Conservation (phyloP, 2,329 filamentous ascomycete species). For the Cytospora mali region DNA sequence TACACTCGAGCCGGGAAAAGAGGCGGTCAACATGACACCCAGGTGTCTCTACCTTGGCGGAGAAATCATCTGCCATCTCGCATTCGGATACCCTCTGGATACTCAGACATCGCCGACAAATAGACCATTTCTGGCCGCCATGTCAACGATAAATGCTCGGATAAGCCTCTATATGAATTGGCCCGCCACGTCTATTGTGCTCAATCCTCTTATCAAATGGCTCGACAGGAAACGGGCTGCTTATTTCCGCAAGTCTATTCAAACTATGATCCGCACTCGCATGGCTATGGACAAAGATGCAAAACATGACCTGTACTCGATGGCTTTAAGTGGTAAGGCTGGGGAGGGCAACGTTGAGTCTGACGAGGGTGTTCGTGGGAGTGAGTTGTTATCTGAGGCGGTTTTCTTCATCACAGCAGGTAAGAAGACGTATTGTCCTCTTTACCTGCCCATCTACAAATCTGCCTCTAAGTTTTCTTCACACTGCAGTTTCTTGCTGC, state of each 20-base stretch:
- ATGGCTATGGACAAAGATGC: slow-evolving; percentile 6
- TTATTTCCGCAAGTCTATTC: background rate
- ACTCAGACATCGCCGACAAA: slow-evolving; percentile 11
- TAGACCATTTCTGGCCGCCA: slow-evolving; percentile 2
- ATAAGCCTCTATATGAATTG: slow-evolving; percentile 16
- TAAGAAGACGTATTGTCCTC: background rate
- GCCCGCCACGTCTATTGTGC: slow-evolving; percentile 1
- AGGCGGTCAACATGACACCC: slow-evolving; percentile 1
- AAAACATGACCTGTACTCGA: slow-evolving; percentile 2
- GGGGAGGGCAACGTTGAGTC: background rate
- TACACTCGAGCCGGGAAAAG: background rate
- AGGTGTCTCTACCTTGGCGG: slow-evolving; percentile 15
- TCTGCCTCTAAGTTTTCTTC: background rate
- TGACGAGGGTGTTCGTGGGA: background rate
- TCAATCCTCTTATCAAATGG: slow-evolving; percentile 1
- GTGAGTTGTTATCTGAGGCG: slow-evolving; percentile 1
- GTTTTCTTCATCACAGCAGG: slow-evolving; percentile 5
- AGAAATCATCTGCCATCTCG: slow-evolving; percentile 28
- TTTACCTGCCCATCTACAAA: too few relatives aligned
- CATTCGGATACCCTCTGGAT: slow-evolving; percentile 27
- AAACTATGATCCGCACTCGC: background rate
- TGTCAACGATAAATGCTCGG: background rate
- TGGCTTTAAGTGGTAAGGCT: background rate
- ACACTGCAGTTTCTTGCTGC: too few relatives aligned
- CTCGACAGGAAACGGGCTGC: background rate